phyloP scores from a whole-genome alignment of 1,139 yeast genomes.

The Yamadazyma dendronema region DNA sequence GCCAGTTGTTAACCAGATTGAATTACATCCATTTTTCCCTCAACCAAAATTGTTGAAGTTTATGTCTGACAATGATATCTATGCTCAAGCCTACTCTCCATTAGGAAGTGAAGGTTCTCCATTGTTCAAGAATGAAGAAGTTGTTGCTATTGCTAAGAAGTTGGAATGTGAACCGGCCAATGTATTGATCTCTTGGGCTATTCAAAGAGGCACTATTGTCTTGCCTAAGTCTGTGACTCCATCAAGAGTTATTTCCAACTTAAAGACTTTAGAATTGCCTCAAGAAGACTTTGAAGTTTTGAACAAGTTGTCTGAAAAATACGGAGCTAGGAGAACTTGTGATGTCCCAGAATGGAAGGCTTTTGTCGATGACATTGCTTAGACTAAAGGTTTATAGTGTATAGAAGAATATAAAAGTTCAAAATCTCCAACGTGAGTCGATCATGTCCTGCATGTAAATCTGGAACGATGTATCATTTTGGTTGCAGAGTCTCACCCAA shows the following conservation, averaged over 20 bases:
- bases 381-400: too few species aligned
- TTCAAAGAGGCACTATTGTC: constrained; percentile 50
- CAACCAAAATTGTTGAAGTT: constrained; percentile 48
- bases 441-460: too few species aligned
- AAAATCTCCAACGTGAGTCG: too few species aligned
- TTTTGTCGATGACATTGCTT: constrained; percentile 19
- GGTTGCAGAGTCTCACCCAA: too few species aligned
- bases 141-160: constrained; percentile 43
- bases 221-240: constrained; percentile 53
- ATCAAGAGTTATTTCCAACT: constrained; percentile 33
- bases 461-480: too few species aligned
- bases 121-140: constrained; percentile 40
- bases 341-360: constrained; percentile 25
- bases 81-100: constrained; percentile 59
- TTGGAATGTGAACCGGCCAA: constrained; percentile 43
- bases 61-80: constrained; percentile 43
- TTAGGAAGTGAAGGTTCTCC: constrained; percentile 59
- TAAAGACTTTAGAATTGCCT: constrained; percentile 28
- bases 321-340: constrained; percentile 31
- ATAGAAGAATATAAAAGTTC: too few species aligned
- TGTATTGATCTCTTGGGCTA: constrained; percentile 53
- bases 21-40: constrained; percentile 58
- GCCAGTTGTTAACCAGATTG: constrained; percentile 59
- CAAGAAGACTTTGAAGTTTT: constrained; percentile 34
- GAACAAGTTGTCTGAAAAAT: constrained; percentile 27